Evolutionary conservation across 2,329 filamentous ascomycete genomes (phyloP), one percentile per base, ranked within the genome.

Genomic region (Domatiomyces globalis): DNA sequence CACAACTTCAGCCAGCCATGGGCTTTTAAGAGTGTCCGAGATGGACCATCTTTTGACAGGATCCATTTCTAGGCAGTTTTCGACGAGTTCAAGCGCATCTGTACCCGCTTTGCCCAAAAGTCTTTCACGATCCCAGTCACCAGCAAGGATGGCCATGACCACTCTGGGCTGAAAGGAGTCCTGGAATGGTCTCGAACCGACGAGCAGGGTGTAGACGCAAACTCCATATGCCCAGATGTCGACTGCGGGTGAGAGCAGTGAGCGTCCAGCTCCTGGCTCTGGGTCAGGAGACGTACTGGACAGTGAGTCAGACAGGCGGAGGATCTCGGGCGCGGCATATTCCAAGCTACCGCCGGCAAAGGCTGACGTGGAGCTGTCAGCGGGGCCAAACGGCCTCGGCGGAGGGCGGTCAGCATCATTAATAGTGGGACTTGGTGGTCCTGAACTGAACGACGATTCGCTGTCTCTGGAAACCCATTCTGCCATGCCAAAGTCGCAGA

Each of bases 401-500:
- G 74, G 69, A 49, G 74, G 71, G 8, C 72, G 66, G 58, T 74
- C 71, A 5, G 65, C 65, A 9, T 65, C 64, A 56, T 70, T 66
- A 50, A 71, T 69, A 51, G 71, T 71, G 5, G 74, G 73, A 54
- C 75, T 73, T 10, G 71, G 68, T 8, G 73, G 71, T 5, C 67
- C 65, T 5, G 53, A 54, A 42, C 67, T 66, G 48, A 68, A 67
- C 53, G 71, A 69, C 22, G 70, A 69, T 19, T 73, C 73, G 53
- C 73, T 72, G 54, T 80, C 78, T 51, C 69, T 74, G 19, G 73
- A 72, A 56, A 83, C 73, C 68, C 81, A 84, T 62, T 84, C 80
- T 10, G 81, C 79, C 70, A 84, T 80, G 46, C 81, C 81, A 61
- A 84, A 84, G 62, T 84, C 81, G 63, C 80, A 83, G 4, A 84